Conservation (phyloP, 2,329 filamentous ascomycete species). For the Bipolaris victoriae region DNA sequence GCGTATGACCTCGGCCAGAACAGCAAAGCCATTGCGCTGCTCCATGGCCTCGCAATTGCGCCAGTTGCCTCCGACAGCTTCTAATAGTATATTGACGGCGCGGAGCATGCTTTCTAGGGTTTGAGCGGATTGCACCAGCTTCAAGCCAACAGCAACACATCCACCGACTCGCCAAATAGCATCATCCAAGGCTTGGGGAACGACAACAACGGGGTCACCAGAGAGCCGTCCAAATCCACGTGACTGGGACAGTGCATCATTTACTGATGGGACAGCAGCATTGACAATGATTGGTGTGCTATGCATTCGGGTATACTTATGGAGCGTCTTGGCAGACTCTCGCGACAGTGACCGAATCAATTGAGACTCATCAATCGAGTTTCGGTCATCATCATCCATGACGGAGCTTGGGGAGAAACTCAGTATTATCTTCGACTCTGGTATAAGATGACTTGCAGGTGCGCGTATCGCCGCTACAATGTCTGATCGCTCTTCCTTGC, state of each 20-base stretch:
- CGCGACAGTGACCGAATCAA: constrained; percentile 78
- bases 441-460: constrained; percentile 80
- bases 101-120: constrained; percentile 74
- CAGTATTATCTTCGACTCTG: constrained; percentile 80
- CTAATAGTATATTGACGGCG: constrained; percentile 82
- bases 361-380: constrained; percentile 72
- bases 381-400: constrained; percentile 79
- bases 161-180: constrained; percentile 93
- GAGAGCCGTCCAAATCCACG: constrained; percentile 83
- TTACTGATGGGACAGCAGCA: constrained; percentile 82
- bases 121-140: constrained; percentile 78
- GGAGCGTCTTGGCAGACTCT: constrained; percentile 70
- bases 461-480: constrained; percentile 87
- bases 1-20: constrained; percentile 81
- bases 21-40: constrained; percentile 89
- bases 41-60: constrained; percentile 99
- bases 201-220: constrained; percentile 79
- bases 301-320: constrained; percentile 72
- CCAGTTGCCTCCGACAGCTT: constrained; percentile 89
- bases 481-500: constrained; percentile 88
- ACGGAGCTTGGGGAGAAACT: constrained; percentile 82
- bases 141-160: constrained; percentile 82
- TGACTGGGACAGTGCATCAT: constrained; percentile 81
- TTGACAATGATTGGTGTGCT: constrained; percentile 86
- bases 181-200: constrained; percentile 87